A percentile compares a stretch with the other conserved stretches of the same genome.
Evolutionary conservation across 2,329 filamentous ascomycete species (phyloP).

Genomic region (Sporothrix pseudoabietina): DNA sequence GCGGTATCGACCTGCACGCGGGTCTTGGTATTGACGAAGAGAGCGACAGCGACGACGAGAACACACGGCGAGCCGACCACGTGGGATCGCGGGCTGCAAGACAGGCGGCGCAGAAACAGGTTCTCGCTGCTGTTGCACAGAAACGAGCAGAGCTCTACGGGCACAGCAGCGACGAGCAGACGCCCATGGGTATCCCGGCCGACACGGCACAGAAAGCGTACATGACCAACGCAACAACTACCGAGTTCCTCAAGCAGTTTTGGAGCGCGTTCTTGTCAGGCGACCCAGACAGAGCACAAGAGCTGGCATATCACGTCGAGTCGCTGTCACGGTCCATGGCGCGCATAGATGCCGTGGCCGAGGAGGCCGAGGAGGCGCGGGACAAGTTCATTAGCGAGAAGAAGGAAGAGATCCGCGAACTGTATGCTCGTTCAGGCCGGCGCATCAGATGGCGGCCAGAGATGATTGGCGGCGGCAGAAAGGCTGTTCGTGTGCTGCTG

Average conservation of each 20-base stretch:
- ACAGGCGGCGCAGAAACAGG: conserved; percentile 63
- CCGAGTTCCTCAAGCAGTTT: conserved; percentile 97
- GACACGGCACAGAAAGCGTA: conserved; percentile 61
- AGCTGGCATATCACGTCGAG: conserved; percentile 80
- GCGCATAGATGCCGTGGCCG: conserved; percentile 77
- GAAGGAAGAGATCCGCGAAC: conserved; percentile 69
- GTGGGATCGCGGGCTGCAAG: conserved; percentile 72
- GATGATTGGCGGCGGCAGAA: conserved; percentile 71
- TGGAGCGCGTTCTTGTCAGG: conserved; percentile 91
- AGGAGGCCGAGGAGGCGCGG: conserved; percentile 75
- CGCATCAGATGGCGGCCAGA: conserved; percentile 70
- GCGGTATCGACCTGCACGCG: conserved; percentile 61
- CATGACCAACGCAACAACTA: conserved; percentile 84
- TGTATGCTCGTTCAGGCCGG: conserved; percentile 72
- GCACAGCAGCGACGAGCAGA: conserved; percentile 50
- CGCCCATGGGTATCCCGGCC: conserved; percentile 58
- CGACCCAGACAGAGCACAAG: conserved; percentile 75
- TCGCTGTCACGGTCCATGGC: conserved; percentile 75
- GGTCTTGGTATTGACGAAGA: conserved; percentile 71
- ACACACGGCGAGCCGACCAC: conserved; percentile 45
- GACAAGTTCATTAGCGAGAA: conserved; percentile 65
- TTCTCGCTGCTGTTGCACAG: conserved; percentile 65
- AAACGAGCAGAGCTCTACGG: conserved; percentile 62
- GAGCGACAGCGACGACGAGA: conserved; percentile 64
- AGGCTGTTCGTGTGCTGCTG: conserved; percentile 75